Base-by-base conservation (phyloP, 2,329 filamentous ascomycete species). In the Colletotrichum navitas region DNA sequence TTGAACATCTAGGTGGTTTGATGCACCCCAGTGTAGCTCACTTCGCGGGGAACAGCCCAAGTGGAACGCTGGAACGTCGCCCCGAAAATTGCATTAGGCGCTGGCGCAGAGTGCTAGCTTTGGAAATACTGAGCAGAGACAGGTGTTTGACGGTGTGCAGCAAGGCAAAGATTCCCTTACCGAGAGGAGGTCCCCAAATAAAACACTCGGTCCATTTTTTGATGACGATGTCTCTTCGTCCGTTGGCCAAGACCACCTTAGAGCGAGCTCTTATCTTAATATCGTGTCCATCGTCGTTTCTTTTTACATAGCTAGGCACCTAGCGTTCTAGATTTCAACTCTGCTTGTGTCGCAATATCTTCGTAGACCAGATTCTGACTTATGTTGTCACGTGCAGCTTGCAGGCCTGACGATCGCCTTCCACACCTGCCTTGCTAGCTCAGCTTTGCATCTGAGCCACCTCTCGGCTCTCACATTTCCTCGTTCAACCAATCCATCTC, bases 401-500 rank as follows among this genome's bases (percentile, higher is more conserved):
- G 45, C 45, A 63, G 34, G 36, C 47, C 49, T 61, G 41, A 21
- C 65, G 65, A 71, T 71, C 65, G 45, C 60, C 56, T 58, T 62
- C 51, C 63, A 67, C 63, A 67, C 68, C 68, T 67, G 68, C 69
- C 69, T 55, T 64, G 69, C 66, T 69, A 52, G 29, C 49, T 63
- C 26, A 47, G 52, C 60, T 63, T 32, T 45, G 43, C 54, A 56
- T 51, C 64, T 41, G 68, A 49, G 41, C 26, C 43, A 41, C 18
- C 41, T 51, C 8, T 39, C 24, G 63, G 41, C 29, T 63, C 51
- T 45, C 59, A 12, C n/a, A 34, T 54, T 62, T 45, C 32, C 39
- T 43, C 24, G 21, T 43, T n/a, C 16, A 29, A 63, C 45, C 66
- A 69, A 54, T 49, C 49, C 54, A 36, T 66, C 39, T 43, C 45